phyloP scores from a whole-genome alignment of 441 rosid species.

The Capsella rubella region DNA sequence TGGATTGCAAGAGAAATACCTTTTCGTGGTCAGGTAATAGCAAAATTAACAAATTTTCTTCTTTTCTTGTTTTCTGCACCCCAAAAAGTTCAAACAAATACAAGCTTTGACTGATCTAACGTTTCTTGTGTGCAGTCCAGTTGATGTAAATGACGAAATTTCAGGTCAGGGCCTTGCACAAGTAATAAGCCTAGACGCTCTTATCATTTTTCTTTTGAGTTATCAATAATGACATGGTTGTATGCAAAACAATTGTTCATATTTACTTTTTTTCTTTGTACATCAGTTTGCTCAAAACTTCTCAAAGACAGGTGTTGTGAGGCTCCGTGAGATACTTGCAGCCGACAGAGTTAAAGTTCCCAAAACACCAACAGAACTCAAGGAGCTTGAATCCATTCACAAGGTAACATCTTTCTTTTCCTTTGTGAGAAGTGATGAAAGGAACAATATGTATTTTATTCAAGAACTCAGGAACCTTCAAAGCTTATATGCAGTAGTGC shows the following conservation, averaged over 20 bases:
- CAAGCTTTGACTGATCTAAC: slow-evolving; percentile 31
- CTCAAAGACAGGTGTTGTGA: slow-evolving; percentile 69
- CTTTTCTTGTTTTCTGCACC: slow-evolving; percentile 16
- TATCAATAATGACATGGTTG: slow-evolving; percentile 14
- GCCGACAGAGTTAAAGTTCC: slow-evolving; percentile 77
- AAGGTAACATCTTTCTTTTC: slow-evolving; percentile 59
- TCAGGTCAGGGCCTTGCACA: slow-evolving; percentile 81
- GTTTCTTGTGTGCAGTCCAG: slow-evolving; percentile 67
- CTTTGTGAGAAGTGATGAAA: not conserved
- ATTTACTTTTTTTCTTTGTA: not conserved
- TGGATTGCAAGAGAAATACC: slow-evolving; percentile 75
- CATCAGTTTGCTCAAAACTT: slow-evolving; percentile 80
- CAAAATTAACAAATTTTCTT: slow-evolving; percentile 5
- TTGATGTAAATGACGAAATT: slow-evolving; percentile 75
- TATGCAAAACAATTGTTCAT: slow-evolving; percentile 8
- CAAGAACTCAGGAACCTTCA: not conserved
- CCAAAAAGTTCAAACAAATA: slow-evolving; percentile 14
- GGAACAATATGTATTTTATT: not conserved
- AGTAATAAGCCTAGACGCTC: slow-evolving; percentile 48
- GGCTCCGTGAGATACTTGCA: slow-evolving; percentile 80
- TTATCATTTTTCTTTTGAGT: not conserved
- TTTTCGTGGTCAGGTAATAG: slow-evolving; percentile 82
- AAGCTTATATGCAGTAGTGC: not conserved
- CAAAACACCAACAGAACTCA: slow-evolving; percentile 62
- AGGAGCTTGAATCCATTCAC: slow-evolving; percentile 94